phyloP scores from a whole-genome alignment of 208 protist genomes.

The Trypanosoma avium region DNA sequence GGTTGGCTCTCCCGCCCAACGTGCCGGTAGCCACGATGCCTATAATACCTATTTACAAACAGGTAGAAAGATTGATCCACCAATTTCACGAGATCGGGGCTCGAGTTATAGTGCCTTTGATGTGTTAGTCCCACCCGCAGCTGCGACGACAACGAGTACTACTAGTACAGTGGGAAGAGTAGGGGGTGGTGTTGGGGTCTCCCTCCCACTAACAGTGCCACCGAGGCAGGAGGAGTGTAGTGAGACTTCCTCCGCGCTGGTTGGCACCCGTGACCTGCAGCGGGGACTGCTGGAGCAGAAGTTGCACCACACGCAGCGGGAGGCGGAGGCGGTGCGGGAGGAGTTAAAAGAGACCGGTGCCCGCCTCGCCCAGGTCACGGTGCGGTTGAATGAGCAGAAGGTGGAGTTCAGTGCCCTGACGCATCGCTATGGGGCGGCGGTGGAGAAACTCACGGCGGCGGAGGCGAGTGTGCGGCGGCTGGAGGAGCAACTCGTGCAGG shows the following conservation, averaged over 20 bases:
- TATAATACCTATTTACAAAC: not conserved
- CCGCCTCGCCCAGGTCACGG: constrained; percentile 36
- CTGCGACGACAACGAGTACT: too few relatives aligned
- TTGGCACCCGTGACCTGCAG: constrained; percentile 52
- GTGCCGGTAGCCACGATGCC: not conserved
- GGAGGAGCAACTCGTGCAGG: constrained; percentile 66
- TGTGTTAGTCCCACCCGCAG: not conserved
- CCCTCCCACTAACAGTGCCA: too few relatives aligned
- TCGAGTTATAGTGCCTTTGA: constrained; percentile 2
- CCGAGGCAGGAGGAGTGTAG: too few relatives aligned
- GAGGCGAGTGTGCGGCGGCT: constrained; percentile 47
- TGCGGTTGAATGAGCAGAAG: constrained; percentile 62
- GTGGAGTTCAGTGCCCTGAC: constrained; percentile 58
- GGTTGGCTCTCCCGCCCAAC: constrained; percentile 4
- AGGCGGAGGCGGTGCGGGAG: constrained; percentile 44
- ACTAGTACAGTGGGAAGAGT: not conserved
- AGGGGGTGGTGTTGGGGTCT: not conserved
- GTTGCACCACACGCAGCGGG: constrained; percentile 47
- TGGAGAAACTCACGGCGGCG: constrained; percentile 60
- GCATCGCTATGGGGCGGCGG: constrained; percentile 50
- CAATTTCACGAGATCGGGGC: not conserved
- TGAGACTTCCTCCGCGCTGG: not conserved
- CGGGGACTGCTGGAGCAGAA: constrained; percentile 62
- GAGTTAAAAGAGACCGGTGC: constrained; percentile 45
- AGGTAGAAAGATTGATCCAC: not conserved